Base-by-base conservation (phyloP, 768 basidiomycete genomes). In the Candolleomyces eurysporus region DNA sequence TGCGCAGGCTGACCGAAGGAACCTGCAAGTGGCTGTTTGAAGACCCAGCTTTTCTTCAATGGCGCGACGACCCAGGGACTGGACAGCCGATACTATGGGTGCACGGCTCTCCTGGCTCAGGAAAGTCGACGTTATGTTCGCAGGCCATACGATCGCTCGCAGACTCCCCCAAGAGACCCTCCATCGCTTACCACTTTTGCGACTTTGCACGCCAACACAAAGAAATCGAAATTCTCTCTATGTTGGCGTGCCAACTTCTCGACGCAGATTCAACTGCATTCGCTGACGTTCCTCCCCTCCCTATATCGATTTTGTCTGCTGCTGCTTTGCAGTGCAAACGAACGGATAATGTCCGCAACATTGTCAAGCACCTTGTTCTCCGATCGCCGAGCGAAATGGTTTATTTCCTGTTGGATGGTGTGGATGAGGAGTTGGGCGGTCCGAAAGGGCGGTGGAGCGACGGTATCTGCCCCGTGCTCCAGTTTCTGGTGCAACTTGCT, bases 61-160 rank as follows among this genome's bases (percentile, higher is more conserved):
- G 64, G 65, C 45, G 58, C 22, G 42, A 48, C 1, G 48, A 32
- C 19, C 14, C 26, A 11, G 19, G 26, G 19, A 10, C 32, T 22
- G 7, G 58, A 14, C n/a, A 42, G 14, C 48, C 63, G 2, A 57
- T 70, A 11, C 36, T 70, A 5, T 70, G 69, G 64, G 19, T 65
- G 1, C 51, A 63, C 30, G 69, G 61, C 11, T 66, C 66, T 21
- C 61, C 69, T 17, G 69, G 59, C 1, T 57, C 64, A 13, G 69
- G 69, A 32, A 70, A 70, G 59, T 66, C 69, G 9, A 45, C 66
- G 21, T 63, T 70, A 3, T 66, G 63, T 13, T 67, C 69, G 1
- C 59, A 43, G 19, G 56, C 54, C 40, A 70, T 70, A 36, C 51
- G 61, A 16, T 40, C 36, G 10, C 52, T 45, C 3, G 21, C 63